phyloP scores from a whole-genome alignment of 306 rosid genomes.

The Fragaria ananassa region DNA sequence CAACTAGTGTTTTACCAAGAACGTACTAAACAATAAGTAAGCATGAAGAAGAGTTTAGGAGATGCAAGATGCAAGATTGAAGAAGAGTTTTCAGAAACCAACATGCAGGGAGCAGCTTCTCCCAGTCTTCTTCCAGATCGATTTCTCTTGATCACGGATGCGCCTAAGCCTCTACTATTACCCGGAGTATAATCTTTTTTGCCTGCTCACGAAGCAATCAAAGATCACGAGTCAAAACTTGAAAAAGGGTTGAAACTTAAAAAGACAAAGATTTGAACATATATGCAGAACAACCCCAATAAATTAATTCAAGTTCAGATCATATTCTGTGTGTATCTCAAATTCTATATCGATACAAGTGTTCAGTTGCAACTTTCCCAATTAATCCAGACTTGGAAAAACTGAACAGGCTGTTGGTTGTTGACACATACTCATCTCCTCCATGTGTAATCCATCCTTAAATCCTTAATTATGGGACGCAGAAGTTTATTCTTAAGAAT shows the following conservation, averaged over 20 bases:
- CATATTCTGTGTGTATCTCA: neutral
- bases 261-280: neutral
- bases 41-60: no score
- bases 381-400: neutral
- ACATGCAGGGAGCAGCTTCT: neutral
- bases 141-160: neutral
- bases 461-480: conserved; percentile 13
- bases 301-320: neutral
- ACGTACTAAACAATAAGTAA: no score
- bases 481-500: conserved; percentile 32
- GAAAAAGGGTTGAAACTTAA: neutral
- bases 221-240: neutral
- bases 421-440: conserved; percentile 23
- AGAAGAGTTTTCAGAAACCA: neutral
- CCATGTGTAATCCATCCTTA: conserved; percentile 11
- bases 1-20: no score
- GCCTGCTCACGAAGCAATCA: neutral
- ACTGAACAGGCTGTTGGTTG: conserved; percentile 13
- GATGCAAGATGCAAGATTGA: neutral
- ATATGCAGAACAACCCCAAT: neutral
- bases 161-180: neutral
- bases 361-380: neutral
- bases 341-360: neutral
- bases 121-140: neutral
- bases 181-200: neutral